Evolutionary conservation across 805 yeast species (phyloP).

Genomic region (Candida ortonii): DNA sequence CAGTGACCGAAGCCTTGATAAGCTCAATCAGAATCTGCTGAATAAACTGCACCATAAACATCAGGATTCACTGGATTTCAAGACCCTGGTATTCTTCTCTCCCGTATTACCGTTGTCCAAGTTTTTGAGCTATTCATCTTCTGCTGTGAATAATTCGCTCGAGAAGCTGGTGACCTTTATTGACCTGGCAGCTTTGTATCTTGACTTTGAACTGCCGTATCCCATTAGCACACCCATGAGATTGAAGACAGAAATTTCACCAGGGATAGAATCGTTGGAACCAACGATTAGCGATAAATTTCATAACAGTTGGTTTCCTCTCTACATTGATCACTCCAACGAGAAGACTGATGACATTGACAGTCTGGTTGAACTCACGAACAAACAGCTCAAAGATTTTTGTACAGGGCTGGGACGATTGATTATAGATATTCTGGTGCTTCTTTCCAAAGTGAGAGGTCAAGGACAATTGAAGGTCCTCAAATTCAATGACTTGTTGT

Average conservation of each 20-base stretch:
- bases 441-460: constrained; percentile 8
- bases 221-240: constrained; percentile 7
- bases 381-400: constrained; percentile 16
- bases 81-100: constrained; percentile 18
- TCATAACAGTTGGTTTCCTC: constrained; percentile 7
- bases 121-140: constrained; percentile 19
- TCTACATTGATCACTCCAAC: constrained; percentile 5
- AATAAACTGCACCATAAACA: constrained; percentile 7
- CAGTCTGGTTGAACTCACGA: constrained; percentile 18
- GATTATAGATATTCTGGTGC: constrained; percentile 16
- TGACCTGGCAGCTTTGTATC: constrained; percentile 14
- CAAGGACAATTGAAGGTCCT: constrained; percentile 2
- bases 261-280: constrained; percentile 8
- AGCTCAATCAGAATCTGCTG: constrained; percentile 14
- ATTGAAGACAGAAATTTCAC: neutral
- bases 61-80: constrained; percentile 7
- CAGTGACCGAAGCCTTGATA: constrained; percentile 10
- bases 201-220: constrained; percentile 24
- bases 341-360: constrained; percentile 7
- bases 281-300: constrained; percentile 11
- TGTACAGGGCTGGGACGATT: constrained; percentile 21
- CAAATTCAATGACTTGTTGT: constrained; percentile 20
- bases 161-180: constrained; percentile 20
- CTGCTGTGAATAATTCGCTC: constrained; percentile 23
- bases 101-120: constrained; percentile 28